Conservation (phyloP, 768 basidiomycete species). For the Sarcomyxa edulis region DNA sequence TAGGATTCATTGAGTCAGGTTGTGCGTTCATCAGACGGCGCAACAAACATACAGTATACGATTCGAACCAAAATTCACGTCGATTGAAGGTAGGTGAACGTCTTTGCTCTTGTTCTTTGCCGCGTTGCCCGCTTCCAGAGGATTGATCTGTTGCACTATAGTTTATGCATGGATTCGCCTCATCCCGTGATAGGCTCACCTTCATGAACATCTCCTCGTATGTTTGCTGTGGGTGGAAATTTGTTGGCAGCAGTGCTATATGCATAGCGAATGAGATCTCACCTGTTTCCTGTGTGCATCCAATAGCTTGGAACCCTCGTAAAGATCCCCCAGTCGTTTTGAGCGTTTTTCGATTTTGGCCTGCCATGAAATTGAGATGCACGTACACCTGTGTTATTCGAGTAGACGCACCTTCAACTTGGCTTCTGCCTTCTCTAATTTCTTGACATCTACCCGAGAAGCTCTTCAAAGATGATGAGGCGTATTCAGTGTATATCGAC, state of each 20-base stretch:
- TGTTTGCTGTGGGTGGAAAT: slow-evolving; percentile 58
- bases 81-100: slow-evolving; percentile 90
- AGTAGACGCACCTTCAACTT: slow-evolving; percentile 67
- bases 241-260: not conserved
- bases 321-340: slow-evolving; percentile 79
- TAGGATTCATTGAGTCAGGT: slow-evolving; percentile 20
- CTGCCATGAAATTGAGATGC: too few relatives aligned
- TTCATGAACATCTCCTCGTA: slow-evolving; percentile 99
- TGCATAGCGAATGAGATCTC: slow-evolving; percentile 10
- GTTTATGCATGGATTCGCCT: not conserved
- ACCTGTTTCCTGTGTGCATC: slow-evolving; percentile 91
- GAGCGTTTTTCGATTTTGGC: slow-evolving; percentile 98
- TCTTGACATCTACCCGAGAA: slow-evolving; percentile 90
- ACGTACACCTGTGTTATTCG: too few relatives aligned
- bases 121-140: slow-evolving; percentile 70
- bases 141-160: slow-evolving; percentile 64
- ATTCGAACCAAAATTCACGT: slow-evolving; percentile 94
- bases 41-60: slow-evolving; percentile 77
- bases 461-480: slow-evolving; percentile 45
- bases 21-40: not conserved
- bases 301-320: slow-evolving; percentile 93
- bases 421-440: slow-evolving; percentile 94
- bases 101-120: slow-evolving; percentile 97
- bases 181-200: slow-evolving; percentile 30
- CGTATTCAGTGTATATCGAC: slow-evolving; percentile 1